phyloP scores from a whole-genome alignment of 352 stramenopile genomes.

The Phytophthora fragariae region DNA sequence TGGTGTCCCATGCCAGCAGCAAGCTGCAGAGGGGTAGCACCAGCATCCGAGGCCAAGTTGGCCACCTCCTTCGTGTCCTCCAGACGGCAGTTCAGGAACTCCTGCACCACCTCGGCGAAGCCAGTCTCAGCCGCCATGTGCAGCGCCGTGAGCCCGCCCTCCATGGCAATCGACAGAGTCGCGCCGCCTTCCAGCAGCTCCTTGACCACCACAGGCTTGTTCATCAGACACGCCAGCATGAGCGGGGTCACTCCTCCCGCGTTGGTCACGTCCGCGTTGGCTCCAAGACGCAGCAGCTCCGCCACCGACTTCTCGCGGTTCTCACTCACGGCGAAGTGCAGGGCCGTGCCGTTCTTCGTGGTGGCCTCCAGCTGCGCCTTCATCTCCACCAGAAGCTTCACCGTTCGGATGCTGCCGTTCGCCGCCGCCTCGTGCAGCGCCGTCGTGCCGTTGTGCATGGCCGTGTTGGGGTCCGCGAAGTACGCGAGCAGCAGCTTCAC shows the following conservation, averaged over 20 bases:
- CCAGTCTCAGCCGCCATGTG: slow-evolving; percentile 84
- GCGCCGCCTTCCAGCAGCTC: slow-evolving; percentile 61
- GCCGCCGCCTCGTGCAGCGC: slow-evolving; percentile 76
- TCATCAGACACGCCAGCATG: slow-evolving; percentile 80
- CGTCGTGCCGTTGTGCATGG: slow-evolving; percentile 68
- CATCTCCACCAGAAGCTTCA: slow-evolving; percentile 64
- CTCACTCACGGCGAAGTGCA: slow-evolving; percentile 88
- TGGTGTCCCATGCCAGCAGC: slow-evolving; percentile 76
- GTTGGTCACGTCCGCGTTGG: slow-evolving; percentile 75
- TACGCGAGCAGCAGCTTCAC: slow-evolving; percentile 72
- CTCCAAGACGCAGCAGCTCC: slow-evolving; percentile 62
- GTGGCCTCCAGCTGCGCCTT: slow-evolving; percentile 63
- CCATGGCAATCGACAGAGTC: slow-evolving; percentile 60
- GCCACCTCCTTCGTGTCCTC: slow-evolving; percentile 60
- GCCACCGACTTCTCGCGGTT: slow-evolving; percentile 80
- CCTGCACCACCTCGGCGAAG: slow-evolving; percentile 64
- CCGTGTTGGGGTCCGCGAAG: slow-evolving; percentile 59
- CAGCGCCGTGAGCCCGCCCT: slow-evolving; percentile 71
- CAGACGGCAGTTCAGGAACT: slow-evolving; percentile 56
- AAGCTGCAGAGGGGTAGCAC: slow-evolving; percentile 74
- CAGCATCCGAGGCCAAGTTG: slow-evolving; percentile 67
- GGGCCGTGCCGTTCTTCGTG: slow-evolving; percentile 74
- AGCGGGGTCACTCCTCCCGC: slow-evolving; percentile 75
- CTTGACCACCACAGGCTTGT: slow-evolving; percentile 71
- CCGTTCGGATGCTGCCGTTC: slow-evolving; percentile 70